These are phyloP conservation scores for Prototheca cutis DNA, from an alignment of 163 green algal genomes.

Conservation along the genomic window DNA sequence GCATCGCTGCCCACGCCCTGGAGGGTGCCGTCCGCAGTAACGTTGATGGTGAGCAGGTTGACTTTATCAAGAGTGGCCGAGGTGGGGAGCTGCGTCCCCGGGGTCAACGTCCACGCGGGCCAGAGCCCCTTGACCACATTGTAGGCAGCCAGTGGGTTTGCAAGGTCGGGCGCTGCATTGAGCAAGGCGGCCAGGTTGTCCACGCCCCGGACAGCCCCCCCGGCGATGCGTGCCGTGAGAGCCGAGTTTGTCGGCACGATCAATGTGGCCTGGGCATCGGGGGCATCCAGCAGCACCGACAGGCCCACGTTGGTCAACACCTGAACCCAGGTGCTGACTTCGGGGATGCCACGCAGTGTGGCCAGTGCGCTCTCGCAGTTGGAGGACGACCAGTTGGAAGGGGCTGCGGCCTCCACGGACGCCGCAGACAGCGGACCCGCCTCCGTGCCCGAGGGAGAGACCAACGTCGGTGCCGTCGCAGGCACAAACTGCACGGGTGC, in stretches of 20 bases:
- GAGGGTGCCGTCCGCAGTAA: slow-evolving; percentile 4
- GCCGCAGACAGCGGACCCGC: background rate
- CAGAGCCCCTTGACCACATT: slow-evolving; percentile 21
- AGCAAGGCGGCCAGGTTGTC: slow-evolving; percentile 14
- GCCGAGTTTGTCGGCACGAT: slow-evolving; percentile 23
- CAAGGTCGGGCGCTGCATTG: slow-evolving; percentile 6
- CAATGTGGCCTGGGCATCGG: slow-evolving; percentile 6
- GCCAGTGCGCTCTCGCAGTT: slow-evolving; percentile 12
- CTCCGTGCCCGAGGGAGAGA: background rate
- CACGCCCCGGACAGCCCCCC: slow-evolving; percentile 10
- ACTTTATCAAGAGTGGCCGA: slow-evolving; percentile 25
- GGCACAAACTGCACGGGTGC: slow-evolving; percentile 4
- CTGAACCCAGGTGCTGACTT: slow-evolving; percentile 15
- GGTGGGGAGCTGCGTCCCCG: slow-evolving; percentile 8
- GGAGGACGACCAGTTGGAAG: background rate
- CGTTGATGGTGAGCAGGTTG: slow-evolving; percentile 6
- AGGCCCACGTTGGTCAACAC: slow-evolving; percentile 17
- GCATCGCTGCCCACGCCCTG: slow-evolving; percentile 14
- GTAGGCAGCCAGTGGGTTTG: slow-evolving; percentile 18
- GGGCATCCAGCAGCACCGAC: slow-evolving; percentile 7
- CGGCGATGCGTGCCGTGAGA: slow-evolving; percentile 12
- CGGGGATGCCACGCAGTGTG: slow-evolving; percentile 15
- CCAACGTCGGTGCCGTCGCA: background rate
- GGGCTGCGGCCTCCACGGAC: background rate
- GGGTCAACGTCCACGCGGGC: slow-evolving; percentile 12